Evolutionary conservation across 441 rosid species (phyloP).

Genomic region (Adansonia madagascariensis): DNA sequence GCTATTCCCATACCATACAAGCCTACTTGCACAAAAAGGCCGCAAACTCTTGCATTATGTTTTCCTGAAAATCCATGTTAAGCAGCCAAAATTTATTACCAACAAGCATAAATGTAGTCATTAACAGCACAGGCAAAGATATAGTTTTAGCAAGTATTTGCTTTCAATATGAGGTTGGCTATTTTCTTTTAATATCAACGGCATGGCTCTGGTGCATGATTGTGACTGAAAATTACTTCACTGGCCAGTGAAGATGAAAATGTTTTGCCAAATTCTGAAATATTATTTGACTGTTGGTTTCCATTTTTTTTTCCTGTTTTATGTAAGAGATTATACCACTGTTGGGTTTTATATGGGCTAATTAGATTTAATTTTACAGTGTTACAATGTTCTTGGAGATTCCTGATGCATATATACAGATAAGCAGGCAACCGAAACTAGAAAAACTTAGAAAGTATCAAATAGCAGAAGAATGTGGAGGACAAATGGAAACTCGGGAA

Average conservation of each 20-base stretch:
- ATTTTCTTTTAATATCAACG: background rate
- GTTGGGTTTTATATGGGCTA: background rate
- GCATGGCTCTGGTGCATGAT: constrained; percentile 2
- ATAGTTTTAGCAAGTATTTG: background rate
- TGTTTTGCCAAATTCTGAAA: background rate
- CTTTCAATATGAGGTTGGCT: background rate
- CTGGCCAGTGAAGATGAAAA: background rate
- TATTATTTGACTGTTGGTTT: background rate
- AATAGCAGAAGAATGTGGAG: background rate
- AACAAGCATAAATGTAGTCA: background rate
- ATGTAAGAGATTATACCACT: background rate
- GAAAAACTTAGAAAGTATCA: background rate
- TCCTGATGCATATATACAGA: background rate
- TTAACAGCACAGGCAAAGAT: background rate
- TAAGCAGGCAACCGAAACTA: background rate
- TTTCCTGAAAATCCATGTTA: constrained; percentile 43
- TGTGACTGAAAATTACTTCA: background rate
- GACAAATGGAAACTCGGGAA: constrained; percentile 18
- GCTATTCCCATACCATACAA: constrained; percentile 56
- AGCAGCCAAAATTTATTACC: background rate
- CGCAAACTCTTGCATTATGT: constrained; percentile 45
- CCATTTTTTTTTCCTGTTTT: background rate
- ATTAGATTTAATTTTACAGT: background rate
- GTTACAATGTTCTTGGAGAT: background rate
- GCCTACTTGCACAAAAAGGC: constrained; percentile 42